These are phyloP conservation scores for Hygrophila difformis DNA, from an alignment of 257 asterid genomes.

Conservation along the genomic window DNA sequence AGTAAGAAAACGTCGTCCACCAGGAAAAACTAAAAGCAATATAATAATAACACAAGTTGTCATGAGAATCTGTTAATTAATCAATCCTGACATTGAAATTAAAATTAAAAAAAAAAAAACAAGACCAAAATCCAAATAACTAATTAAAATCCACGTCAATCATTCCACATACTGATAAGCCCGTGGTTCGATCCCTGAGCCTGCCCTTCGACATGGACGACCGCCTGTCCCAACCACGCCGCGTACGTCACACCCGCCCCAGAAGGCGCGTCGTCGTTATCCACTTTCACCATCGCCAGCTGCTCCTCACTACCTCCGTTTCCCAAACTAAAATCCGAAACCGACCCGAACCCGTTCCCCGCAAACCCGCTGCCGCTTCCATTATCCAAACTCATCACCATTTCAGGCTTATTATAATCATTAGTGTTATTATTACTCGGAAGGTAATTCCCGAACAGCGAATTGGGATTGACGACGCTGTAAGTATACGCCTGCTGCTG, in stretches of 20 bases:
- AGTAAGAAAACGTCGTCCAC: too few relatives aligned
- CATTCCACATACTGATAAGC: conserved; percentile 69
- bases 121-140: too few relatives aligned
- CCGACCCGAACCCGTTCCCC: conserved; percentile 31
- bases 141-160: too few relatives aligned
- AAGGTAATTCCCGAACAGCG: conserved; percentile 28
- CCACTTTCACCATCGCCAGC: conserved; percentile 57
- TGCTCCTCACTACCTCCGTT: too few relatives aligned
- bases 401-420: too few relatives aligned
- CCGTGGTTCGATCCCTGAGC: conserved; percentile 48
- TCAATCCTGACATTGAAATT: too few relatives aligned
- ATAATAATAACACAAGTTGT: too few relatives aligned
- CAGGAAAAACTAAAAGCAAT: too few relatives aligned
- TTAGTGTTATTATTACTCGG: too few relatives aligned
- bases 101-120: too few relatives aligned
- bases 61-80: too few relatives aligned
- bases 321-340: too few relatives aligned
- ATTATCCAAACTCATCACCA: conserved; percentile 36
- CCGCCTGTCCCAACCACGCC: conserved; percentile 58
- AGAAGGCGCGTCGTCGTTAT: conserved; percentile 46
- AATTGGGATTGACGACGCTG: conserved; percentile 1
- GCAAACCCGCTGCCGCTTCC: conserved; percentile 39
- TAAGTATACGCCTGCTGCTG: conserved; percentile 31
- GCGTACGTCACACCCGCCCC: conserved; percentile 21
- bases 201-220: conserved; percentile 17